These are phyloP conservation scores for Colletotrichum cereale DNA, from an alignment of 2,329 filamentous ascomycete species.

Conservation along the genomic window DNA sequence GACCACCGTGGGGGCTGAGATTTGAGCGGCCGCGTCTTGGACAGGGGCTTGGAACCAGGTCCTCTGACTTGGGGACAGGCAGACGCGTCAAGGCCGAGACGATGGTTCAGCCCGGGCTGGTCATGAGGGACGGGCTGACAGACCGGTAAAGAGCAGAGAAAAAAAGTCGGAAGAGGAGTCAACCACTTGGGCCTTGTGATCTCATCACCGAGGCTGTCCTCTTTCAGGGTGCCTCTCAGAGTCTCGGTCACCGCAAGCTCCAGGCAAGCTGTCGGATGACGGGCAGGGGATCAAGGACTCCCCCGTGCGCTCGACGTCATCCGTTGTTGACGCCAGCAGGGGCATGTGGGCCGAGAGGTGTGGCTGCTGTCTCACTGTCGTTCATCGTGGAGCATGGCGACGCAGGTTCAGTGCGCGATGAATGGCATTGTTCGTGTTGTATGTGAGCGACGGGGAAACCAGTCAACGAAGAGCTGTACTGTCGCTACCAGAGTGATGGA, in stretches of 20 bases:
- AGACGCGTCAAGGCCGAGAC: neutral
- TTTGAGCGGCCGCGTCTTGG: constrained; percentile 26
- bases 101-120: constrained; percentile 9
- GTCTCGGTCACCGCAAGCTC: neutral
- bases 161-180: neutral
- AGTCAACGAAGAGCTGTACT: neutral
- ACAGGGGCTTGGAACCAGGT: neutral
- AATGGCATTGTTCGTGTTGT: constrained; percentile 16
- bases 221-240: neutral
- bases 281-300: neutral
- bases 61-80: constrained; percentile 17
- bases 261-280: constrained; percentile 22
- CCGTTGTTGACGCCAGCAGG: constrained; percentile 13
- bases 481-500: constrained; percentile 8
- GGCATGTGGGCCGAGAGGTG: constrained; percentile 14
- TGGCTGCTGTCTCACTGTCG: constrained; percentile 19
- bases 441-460: neutral
- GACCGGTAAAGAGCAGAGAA: neutral
- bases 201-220: constrained; percentile 14
- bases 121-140: neutral
- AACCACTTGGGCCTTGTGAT: constrained; percentile 8
- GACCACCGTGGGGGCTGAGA: constrained; percentile 22
- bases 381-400: neutral
- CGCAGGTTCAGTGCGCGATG: neutral
- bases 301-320: constrained; percentile 35